These are phyloP conservation scores for Jaapia argillacea DNA, from an alignment of 768 basidiomycete genomes.

Conservation along the genomic window DNA sequence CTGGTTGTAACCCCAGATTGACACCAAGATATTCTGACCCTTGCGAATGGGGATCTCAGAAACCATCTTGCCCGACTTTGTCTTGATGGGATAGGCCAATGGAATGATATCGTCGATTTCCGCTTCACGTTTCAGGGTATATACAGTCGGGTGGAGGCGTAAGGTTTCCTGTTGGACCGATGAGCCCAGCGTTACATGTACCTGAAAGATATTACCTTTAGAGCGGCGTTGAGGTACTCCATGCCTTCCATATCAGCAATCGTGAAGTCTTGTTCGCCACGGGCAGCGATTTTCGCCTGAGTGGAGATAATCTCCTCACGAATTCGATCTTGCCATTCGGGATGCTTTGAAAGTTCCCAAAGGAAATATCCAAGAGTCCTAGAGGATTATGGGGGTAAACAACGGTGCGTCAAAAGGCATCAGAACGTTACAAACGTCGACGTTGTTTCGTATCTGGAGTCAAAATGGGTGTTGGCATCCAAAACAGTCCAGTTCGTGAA, in stretches of 20 bases:
- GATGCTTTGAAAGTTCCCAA: constrained; percentile 19
- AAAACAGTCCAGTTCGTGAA: no score
- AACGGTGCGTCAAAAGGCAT: no score
- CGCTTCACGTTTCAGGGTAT: background rate
- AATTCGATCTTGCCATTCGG: constrained; percentile 15
- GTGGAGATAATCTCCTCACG: constrained; percentile 17
- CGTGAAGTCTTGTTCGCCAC: constrained; percentile 13
- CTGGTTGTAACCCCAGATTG: constrained; percentile 23
- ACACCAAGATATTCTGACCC: constrained; percentile 14
- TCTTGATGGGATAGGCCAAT: background rate
- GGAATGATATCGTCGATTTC: background rate
- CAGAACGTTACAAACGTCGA: no score
- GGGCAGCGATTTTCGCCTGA: constrained; percentile 11
- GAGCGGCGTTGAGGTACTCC: constrained; percentile 19
- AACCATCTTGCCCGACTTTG: constrained; percentile 9
- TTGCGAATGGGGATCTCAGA: constrained; percentile 17
- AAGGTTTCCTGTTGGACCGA: background rate
- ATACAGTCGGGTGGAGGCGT: background rate
- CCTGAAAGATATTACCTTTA: constrained; percentile 17
- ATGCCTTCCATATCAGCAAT: constrained; percentile 23
- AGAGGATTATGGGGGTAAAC: background rate
- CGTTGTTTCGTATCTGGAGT: background rate
- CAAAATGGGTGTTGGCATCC: no score
- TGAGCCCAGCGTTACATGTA: background rate
- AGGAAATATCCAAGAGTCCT: constrained; percentile 14